A percentile compares a stretch with the other conserved stretches of the same genome.
phyloP scores from a whole-genome alignment of 2,329 filamentous ascomycete genomes.

The Helminthosporium solani region DNA sequence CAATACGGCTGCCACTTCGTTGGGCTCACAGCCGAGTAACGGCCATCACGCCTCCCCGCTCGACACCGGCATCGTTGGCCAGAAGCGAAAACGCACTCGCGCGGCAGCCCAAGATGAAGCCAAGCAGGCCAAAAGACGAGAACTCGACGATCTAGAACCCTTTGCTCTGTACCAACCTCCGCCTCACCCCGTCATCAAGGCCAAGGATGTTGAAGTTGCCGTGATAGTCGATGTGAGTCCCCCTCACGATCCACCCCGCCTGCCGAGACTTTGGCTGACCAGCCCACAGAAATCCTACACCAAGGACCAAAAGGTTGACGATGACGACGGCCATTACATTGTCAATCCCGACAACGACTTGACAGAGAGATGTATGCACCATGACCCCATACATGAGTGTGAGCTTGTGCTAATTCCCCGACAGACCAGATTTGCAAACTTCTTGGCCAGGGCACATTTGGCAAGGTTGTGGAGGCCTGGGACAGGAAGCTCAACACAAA shows the following conservation, averaged over 20 bases:
- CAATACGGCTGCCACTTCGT: conserved; percentile 86
- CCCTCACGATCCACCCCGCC: background rate
- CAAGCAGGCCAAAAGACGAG: conserved; percentile 63
- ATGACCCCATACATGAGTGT: background rate
- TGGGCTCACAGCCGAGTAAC: conserved; percentile 66
- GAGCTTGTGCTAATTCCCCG: conserved; percentile 15
- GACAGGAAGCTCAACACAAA: conserved; percentile 75
- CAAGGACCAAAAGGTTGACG: conserved; percentile 75
- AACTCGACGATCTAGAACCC: conserved; percentile 70
- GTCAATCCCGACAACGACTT: conserved; percentile 83
- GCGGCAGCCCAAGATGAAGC: conserved; percentile 81
- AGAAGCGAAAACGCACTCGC: conserved; percentile 87
- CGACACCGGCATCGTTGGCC: conserved; percentile 67
- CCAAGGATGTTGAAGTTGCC: conserved; percentile 62
- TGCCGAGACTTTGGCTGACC: background rate
- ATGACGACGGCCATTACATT: conserved; percentile 96
- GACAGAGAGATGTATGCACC: conserved; percentile 79
- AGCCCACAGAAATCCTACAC: conserved; percentile 46
- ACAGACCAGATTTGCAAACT: conserved; percentile 84
- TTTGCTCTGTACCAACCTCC: conserved; percentile 82
- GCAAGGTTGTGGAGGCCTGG: conserved; percentile 92
- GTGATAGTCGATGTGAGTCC: conserved; percentile 59
- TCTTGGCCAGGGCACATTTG: conserved; percentile 95
- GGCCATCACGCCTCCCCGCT: conserved; percentile 61
- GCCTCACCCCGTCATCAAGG: conserved; percentile 85